Evolutionary conservation across 177 flowering plant genomes (phyloP).

Genomic region (Vitis hybrid): DNA sequence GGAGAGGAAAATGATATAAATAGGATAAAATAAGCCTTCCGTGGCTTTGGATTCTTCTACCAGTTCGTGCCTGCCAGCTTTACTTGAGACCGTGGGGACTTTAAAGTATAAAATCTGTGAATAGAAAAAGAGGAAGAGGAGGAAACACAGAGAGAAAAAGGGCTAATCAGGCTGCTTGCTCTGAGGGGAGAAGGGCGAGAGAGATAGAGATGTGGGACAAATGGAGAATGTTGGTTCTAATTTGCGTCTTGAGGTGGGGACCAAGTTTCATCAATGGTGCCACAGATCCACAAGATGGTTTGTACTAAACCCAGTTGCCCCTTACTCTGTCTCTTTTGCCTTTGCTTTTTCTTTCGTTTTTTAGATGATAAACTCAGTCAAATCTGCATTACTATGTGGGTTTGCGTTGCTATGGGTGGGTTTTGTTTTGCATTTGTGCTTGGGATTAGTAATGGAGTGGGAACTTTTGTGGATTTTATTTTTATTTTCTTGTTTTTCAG

Average conservation of each 20-base stretch:
- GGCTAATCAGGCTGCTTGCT: not conserved
- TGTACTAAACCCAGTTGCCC: constrained; percentile 5
- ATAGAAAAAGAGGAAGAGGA: not conserved
- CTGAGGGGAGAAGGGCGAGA: constrained; percentile 11
- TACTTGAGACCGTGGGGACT: constrained; percentile 9
- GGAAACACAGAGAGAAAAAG: not conserved
- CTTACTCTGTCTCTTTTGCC: not conserved
- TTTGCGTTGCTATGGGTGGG: too few relatives aligned
- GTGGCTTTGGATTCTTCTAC: constrained; percentile 73
- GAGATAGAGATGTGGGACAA: constrained; percentile 23
- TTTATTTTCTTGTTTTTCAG: too few relatives aligned
- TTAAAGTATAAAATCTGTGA: not conserved
- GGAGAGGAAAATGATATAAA: not conserved
- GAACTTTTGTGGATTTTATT: too few relatives aligned
- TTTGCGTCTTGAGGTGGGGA: constrained; percentile 41
- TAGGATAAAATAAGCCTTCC: constrained; percentile 10
- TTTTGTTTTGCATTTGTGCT: too few relatives aligned
- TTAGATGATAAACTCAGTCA: too few relatives aligned
- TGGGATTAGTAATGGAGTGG: too few relatives aligned
- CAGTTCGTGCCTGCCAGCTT: constrained; percentile 71
- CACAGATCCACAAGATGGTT: constrained; percentile 74
- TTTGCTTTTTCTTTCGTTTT: not conserved
- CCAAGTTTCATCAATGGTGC: constrained; percentile 43
- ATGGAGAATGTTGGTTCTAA: constrained; percentile 23
- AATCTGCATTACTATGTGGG: too few relatives aligned